Percentiles rank a stretch among this genome's conserved stretches.
Conservation (phyloP, 2,329 filamentous ascomycete genomes). For the Fusarium sp. region DNA sequence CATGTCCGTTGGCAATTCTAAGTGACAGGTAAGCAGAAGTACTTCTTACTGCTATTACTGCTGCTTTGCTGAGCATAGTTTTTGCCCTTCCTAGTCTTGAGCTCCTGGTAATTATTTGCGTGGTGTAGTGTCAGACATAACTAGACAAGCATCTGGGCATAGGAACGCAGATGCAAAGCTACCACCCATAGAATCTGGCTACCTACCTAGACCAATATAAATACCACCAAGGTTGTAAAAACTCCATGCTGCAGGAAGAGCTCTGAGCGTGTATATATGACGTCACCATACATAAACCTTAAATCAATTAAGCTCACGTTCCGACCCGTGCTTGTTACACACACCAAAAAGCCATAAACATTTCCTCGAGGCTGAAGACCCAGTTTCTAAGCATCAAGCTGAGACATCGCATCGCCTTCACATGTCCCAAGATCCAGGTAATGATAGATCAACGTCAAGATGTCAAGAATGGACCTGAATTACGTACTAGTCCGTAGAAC, state of each 20-base stretch:
- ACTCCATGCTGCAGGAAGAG: background rate
- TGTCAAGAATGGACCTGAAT: background rate
- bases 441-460: background rate
- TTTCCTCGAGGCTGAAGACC: conserved; percentile 1
- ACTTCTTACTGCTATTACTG: too few species aligned
- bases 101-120: too few species aligned
- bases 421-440: background rate
- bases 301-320: conserved; percentile 6
- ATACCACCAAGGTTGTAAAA: too few species aligned
- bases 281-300: conserved; percentile 18
- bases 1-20: too few species aligned
- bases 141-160: too few species aligned
- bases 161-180: too few species aligned
- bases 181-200: too few species aligned
- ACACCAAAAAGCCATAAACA: background rate
- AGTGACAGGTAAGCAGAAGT: too few species aligned
- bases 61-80: too few species aligned
- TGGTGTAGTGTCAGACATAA: too few species aligned
- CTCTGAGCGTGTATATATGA: background rate
- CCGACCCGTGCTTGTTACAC: background rate
- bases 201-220: too few species aligned
- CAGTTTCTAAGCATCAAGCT: conserved; percentile 18
- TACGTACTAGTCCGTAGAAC: background rate
- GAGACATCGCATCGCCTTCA: background rate
- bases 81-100: too few species aligned